Percentiles rank a stretch among this genome's conserved stretches.
phyloP scores from a whole-genome alignment of 345 rosid genomes.

The Corchorus olitorius region DNA sequence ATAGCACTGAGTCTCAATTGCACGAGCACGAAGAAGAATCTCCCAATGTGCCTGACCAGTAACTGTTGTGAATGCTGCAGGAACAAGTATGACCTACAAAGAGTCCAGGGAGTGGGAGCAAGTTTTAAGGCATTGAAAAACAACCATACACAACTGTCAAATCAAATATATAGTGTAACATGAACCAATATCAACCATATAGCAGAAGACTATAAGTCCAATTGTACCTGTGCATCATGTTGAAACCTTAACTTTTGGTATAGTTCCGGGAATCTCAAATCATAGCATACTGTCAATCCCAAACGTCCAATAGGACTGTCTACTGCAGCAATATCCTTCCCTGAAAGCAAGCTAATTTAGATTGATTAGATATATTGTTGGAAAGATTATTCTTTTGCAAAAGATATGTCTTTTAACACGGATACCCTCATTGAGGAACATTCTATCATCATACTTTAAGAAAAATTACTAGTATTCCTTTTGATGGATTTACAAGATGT shows the following conservation, averaged over 20 bases:
- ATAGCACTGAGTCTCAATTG: conserved; percentile 95
- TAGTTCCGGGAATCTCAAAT: conserved; percentile 88
- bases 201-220: background rate
- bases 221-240: conserved; percentile 72
- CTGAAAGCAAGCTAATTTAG: conserved; percentile 35
- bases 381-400: background rate
- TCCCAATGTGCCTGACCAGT: conserved; percentile 98
- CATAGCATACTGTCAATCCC: conserved; percentile 89
- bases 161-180: too few species aligned
- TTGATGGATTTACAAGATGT: background rate
- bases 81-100: conserved; percentile 75
- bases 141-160: background rate
- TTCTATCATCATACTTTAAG: background rate
- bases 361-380: background rate
- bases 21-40: conserved; percentile 87
- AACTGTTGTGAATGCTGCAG: conserved; percentile 83
- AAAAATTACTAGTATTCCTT: background rate
- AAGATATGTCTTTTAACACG: background rate
- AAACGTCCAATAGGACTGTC: conserved; percentile 87
- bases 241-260: conserved; percentile 86
- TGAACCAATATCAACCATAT: background rate
- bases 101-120: conserved; percentile 1
- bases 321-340: conserved; percentile 64
- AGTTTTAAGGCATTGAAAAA: background rate
- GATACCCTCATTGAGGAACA: background rate